These are phyloP conservation scores for Colletotrichum sojae DNA, from an alignment of 2,329 filamentous ascomycete genomes.

Conservation along the genomic window DNA sequence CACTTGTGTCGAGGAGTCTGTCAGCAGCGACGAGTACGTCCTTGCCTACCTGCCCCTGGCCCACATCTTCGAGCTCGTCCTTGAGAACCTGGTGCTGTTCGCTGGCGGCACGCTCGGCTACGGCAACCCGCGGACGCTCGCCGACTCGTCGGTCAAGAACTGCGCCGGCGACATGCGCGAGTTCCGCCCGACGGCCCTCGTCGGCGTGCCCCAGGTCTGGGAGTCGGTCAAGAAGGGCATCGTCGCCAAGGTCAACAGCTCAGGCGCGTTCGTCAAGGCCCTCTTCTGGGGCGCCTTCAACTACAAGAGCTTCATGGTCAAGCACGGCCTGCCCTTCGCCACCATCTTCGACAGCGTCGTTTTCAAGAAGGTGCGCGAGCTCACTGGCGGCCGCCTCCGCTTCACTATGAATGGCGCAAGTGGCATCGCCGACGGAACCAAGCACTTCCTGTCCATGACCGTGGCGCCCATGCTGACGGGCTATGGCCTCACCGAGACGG, in stretches of 20 bases:
- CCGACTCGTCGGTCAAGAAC: conserved; percentile 88
- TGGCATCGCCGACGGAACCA: conserved; percentile 88
- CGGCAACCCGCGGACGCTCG: conserved; percentile 89
- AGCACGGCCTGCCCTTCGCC: conserved; percentile 74
- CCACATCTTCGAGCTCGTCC: conserved; percentile 96
- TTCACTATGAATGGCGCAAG: conserved; percentile 96
- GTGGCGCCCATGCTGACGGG: conserved; percentile 95
- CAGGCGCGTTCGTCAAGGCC: conserved; percentile 78
- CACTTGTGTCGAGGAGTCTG: conserved; percentile 81
- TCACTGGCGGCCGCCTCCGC: conserved; percentile 89
- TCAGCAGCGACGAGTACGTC: conserved; percentile 83
- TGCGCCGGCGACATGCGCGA: conserved; percentile 95
- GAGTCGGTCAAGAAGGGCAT: conserved; percentile 98
- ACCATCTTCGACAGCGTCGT: conserved; percentile 84
- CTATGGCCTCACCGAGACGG: conserved; percentile 95
- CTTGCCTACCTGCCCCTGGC: conserved; percentile 94
- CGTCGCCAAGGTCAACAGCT: conserved; percentile 80
- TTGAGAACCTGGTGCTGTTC: conserved; percentile 91
- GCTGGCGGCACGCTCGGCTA: conserved; percentile 95
- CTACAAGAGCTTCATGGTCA: conserved; percentile 72
- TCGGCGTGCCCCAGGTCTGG: conserved; percentile 97
- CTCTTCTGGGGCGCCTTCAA: conserved; percentile 81
- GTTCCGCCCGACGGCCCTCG: conserved; percentile 88
- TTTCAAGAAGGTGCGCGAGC: conserved; percentile 91
- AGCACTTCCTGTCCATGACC: conserved; percentile 91